Evolutionary conservation across 1,284 basidiomycete genomes (phyloP).

Genomic region (Takashimella koratensis): DNA sequence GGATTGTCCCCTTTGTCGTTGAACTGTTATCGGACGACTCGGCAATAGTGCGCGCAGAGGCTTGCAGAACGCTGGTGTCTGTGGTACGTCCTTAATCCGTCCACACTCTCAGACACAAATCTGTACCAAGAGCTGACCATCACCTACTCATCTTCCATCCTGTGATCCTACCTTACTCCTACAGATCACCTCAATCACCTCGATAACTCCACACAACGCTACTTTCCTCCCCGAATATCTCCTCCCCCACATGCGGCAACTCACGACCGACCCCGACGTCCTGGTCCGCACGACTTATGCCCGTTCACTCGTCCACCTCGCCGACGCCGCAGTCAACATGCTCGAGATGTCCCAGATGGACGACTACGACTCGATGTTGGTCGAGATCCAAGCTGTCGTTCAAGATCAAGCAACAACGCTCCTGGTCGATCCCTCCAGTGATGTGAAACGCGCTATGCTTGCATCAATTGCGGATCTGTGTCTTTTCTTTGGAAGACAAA

Average conservation of each 20-base stretch:
- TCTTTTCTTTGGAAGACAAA: constrained; percentile 85
- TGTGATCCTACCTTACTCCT: too few relatives aligned
- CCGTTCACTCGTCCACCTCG: constrained; percentile 76
- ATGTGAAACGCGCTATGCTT: constrained; percentile 58
- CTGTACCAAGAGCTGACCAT: too few relatives aligned
- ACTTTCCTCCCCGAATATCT: constrained; percentile 90
- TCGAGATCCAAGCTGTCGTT: constrained; percentile 77
- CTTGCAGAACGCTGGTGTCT: constrained; percentile 76
- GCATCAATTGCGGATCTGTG: constrained; percentile 81
- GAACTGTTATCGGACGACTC: constrained; percentile 83
- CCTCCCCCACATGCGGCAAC: constrained; percentile 78
- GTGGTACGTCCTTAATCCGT: too few relatives aligned
- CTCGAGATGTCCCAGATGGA: constrained; percentile 90
- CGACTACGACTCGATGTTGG: constrained; percentile 79
- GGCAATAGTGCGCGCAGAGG: constrained; percentile 71
- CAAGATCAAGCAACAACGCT: constrained; percentile 82
- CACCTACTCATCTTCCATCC: too few relatives aligned
- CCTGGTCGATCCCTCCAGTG: constrained; percentile 54
- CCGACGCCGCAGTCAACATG: constrained; percentile 66
- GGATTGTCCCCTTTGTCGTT: constrained; percentile 87
- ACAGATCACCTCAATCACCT: constrained; percentile 76
- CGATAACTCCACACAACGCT: constrained; percentile 84
- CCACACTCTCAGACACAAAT: constrained; percentile 43
- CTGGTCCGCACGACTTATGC: constrained; percentile 89
- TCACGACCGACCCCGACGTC: constrained; percentile 77